These are phyloP conservation scores for Podospora conica DNA, from an alignment of 495 filamentous ascomycete species.

Conservation along the genomic window DNA sequence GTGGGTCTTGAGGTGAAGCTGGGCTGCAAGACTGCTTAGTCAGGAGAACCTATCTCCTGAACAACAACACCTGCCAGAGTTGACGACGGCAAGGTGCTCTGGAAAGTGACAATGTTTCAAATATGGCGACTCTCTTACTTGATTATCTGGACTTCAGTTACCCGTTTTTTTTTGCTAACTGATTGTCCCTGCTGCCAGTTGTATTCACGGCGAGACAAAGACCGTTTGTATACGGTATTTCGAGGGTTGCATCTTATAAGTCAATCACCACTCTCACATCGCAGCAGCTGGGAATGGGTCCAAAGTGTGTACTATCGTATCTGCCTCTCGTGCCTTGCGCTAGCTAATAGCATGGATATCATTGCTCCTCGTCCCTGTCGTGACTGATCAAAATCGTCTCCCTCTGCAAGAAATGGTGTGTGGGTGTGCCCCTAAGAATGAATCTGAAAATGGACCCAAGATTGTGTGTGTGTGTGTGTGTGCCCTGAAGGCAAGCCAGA, in stretches of 20 bases:
- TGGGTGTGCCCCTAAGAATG: background rate
- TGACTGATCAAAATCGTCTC: background rate
- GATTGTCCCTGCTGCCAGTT: background rate
- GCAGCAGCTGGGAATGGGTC: background rate
- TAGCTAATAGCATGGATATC: background rate
- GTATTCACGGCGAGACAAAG: background rate
- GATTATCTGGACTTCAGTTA: background rate
- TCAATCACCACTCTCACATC: background rate
- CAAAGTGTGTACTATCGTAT: no score
- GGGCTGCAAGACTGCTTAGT: background rate
- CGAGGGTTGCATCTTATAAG: background rate
- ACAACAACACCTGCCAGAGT: background rate
- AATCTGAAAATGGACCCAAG: background rate
- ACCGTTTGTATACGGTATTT: no score
- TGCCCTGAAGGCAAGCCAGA: constrained; percentile 7
- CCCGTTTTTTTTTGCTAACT: no score
- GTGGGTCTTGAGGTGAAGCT: background rate
- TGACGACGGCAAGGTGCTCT: background rate
- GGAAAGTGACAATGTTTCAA: background rate
- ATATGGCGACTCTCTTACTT: background rate
- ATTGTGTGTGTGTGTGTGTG: background rate
- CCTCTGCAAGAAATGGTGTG: background rate
- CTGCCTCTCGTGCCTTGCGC: background rate
- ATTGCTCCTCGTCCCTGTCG: background rate
- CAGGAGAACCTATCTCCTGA: background rate